phyloP scores from a whole-genome alignment of 106 monocot genomes.

The Vanilla planifolia region DNA sequence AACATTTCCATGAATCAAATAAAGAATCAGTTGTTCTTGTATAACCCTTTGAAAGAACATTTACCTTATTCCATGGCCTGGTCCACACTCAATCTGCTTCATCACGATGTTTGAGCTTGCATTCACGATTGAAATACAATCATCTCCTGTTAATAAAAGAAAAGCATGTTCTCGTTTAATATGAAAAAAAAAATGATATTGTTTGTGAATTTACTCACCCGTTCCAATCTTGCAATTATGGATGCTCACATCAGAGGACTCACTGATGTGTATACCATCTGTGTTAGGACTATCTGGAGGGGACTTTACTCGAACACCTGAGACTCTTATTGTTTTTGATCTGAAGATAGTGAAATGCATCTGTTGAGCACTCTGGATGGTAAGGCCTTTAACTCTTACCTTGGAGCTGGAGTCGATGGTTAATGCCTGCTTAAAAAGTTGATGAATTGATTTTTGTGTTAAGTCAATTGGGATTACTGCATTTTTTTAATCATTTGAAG shows the following conservation, averaged over 20 bases:
- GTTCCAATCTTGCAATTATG: slow-evolving; percentile 70
- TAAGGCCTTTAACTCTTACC: slow-evolving; percentile 53
- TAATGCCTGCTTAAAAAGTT: slow-evolving; percentile 55
- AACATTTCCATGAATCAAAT: slow-evolving; percentile 1
- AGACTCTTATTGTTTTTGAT: slow-evolving; percentile 36
- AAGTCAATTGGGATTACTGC: too few species aligned
- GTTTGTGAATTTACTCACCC: slow-evolving; percentile 29
- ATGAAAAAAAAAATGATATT: neutral
- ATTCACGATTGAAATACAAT: slow-evolving; percentile 92
- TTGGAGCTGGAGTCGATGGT: slow-evolving; percentile 68
- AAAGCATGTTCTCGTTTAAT: slow-evolving; percentile 1
- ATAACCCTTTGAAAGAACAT: neutral
- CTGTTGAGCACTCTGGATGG: slow-evolving; percentile 75
- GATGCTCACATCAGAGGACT: slow-evolving; percentile 51
- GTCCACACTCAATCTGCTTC: slow-evolving; percentile 93
- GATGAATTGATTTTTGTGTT: too few species aligned
- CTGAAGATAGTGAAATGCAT: slow-evolving; percentile 64
- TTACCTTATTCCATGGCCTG: slow-evolving; percentile 98
- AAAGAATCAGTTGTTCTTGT: neutral
- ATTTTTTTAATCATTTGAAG: too few species aligned
- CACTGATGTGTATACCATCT: slow-evolving; percentile 84
- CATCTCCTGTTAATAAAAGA: slow-evolving; percentile 49
- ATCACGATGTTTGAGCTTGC: slow-evolving; percentile 82
- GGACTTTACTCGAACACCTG: slow-evolving; percentile 38
- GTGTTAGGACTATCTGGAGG: slow-evolving; percentile 88